Evolutionary conservation across 345 rosid species (phyloP).

Genomic region (Eucalyptus erythrocorys): DNA sequence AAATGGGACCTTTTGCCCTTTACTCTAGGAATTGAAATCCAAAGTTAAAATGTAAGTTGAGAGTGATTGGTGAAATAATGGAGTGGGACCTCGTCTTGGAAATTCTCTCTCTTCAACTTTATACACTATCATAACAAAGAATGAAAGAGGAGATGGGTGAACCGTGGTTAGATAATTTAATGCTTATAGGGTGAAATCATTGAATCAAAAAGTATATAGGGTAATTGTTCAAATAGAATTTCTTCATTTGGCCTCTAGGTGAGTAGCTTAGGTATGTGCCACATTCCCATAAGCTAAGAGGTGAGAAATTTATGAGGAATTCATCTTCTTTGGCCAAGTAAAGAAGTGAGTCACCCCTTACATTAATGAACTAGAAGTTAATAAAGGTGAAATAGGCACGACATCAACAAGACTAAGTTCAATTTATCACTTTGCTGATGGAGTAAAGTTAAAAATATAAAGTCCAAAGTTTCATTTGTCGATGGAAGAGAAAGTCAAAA

Average conservation of each 20-base stretch:
- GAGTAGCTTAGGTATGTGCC: neutral
- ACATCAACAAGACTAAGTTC: neutral
- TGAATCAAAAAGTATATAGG: rapidly evolving
- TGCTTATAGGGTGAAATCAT: no score
- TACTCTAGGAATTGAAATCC: neutral
- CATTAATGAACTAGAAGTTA: neutral
- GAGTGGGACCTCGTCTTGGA: neutral
- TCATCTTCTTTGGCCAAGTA: neutral
- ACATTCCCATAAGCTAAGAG: neutral
- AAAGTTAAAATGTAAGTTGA: neutral
- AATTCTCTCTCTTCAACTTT: neutral
- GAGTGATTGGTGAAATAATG: neutral
- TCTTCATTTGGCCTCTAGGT: neutral
- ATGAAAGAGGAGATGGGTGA: neutral
- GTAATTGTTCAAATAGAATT: no score
- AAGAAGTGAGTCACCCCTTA: no score
- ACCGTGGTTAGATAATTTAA: no score
- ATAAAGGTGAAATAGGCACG: neutral
- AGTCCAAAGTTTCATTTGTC: neutral
- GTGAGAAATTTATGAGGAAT: neutral
- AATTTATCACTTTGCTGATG: neutral
- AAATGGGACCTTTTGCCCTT: neutral
- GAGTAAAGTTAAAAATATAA: neutral
- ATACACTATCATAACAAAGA: neutral
- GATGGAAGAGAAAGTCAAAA: neutral